These are phyloP conservation scores for Chenopodium album DNA, from an alignment of 148 eudicot species.

Conservation along the genomic window DNA sequence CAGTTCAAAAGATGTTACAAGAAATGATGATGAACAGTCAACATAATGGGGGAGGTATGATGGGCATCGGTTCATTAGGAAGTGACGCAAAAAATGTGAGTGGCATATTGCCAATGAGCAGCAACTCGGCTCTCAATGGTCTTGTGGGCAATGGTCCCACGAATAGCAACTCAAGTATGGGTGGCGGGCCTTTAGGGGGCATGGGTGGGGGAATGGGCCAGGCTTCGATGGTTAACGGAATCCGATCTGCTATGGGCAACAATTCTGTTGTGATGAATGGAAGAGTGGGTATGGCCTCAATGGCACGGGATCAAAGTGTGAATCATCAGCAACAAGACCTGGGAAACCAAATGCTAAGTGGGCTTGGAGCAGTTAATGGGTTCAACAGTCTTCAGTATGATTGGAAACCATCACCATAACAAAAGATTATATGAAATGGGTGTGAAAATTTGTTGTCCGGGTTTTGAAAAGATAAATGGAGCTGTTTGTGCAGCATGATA, in stretches of 20 bases:
- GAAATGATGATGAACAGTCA: conserved; percentile 81
- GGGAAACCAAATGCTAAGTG: conserved; percentile 62
- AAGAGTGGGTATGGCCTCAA: conserved; percentile 49
- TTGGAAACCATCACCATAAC: conserved; percentile 68
- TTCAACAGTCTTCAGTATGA: conserved; percentile 68
- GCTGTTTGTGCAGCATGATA: conserved; percentile 22
- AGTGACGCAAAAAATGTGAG: conserved; percentile 62
- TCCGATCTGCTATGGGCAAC: conserved; percentile 62
- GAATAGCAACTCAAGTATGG: conserved; percentile 36
- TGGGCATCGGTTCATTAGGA: conserved; percentile 49
- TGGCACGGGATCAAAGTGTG: conserved; percentile 57
- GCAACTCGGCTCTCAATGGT: conserved; percentile 37
- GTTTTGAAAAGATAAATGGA: conserved; percentile 8
- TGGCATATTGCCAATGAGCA: conserved; percentile 42
- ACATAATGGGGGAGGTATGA: conserved; percentile 47
- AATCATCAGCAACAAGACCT: conserved; percentile 66
- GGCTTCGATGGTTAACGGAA: conserved; percentile 58
- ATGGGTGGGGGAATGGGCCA: conserved; percentile 60
- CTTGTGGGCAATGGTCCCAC: conserved; percentile 50
- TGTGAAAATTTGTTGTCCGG: conserved; percentile 23
- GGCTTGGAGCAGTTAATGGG: conserved; percentile 74
- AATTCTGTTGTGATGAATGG: conserved; percentile 66
- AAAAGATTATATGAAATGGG: not conserved
- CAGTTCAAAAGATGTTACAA: conserved; percentile 82
- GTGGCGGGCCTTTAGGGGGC: conserved; percentile 51